Evolutionary conservation across 495 filamentous ascomycete species (phyloP).

Genomic region (Ascodesmis nigricans): DNA sequence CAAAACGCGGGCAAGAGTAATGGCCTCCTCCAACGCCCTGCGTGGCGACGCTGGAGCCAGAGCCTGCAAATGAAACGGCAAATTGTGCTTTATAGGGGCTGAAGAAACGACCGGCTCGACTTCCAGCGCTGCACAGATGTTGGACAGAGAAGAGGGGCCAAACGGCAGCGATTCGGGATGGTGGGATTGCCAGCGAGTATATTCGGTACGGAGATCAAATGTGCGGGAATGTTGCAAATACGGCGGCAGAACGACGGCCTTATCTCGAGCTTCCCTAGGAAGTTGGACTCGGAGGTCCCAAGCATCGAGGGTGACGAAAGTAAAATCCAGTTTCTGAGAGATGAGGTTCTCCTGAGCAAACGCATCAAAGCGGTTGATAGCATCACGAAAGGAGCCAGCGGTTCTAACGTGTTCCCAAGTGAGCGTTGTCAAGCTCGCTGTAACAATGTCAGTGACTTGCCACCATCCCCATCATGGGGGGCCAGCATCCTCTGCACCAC

Average conservation of each 20-base stretch:
- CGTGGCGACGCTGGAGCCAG: conserved; percentile 90
- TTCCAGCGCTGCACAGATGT: conserved; percentile 93
- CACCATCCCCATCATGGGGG: neutral
- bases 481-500: neutral
- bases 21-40: conserved; percentile 90
- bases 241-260: conserved; percentile 85
- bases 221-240: conserved; percentile 94
- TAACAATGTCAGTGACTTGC: conserved; percentile 1
- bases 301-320: conserved; percentile 91
- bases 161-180: conserved; percentile 95
- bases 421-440: conserved; percentile 88
- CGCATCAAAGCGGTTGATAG: conserved; percentile 78
- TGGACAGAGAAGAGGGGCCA: conserved; percentile 78
- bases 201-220: conserved; percentile 90
- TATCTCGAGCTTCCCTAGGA: conserved; percentile 89
- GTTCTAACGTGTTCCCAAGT: conserved; percentile 98
- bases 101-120: conserved; percentile 92
- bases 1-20: conserved; percentile 79
- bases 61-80: conserved; percentile 93
- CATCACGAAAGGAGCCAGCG: conserved; percentile 88
- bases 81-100: conserved; percentile 93
- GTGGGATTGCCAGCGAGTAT: conserved; percentile 93
- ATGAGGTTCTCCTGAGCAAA: conserved; percentile 78
- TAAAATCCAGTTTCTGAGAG: conserved; percentile 72
- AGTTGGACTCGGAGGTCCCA: conserved; percentile 98